These are phyloP conservation scores for Dimargaris xerosporica DNA, from an alignment of 192 early-diverging fungal genomes.

Conservation along the genomic window DNA sequence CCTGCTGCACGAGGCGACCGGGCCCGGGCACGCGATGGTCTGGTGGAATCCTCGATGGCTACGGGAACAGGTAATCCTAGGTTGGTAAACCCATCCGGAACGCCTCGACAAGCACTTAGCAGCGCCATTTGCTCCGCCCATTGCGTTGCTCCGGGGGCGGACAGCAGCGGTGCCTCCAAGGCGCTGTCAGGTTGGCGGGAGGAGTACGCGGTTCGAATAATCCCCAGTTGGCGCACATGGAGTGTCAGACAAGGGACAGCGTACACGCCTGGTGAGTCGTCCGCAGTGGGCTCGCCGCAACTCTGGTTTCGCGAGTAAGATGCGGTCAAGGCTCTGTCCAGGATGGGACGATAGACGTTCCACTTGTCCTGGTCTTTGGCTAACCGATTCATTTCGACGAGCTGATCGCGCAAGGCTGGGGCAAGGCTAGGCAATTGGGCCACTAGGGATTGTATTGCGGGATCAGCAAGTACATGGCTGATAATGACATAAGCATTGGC, in stretches of 20 bases:
- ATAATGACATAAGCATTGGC: not conserved
- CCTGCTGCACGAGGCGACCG: not conserved
- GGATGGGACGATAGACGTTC: too few relatives aligned
- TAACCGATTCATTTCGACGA: too few relatives aligned
- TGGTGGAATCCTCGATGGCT: not conserved
- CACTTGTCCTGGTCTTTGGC: too few relatives aligned
- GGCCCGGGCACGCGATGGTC: not conserved
- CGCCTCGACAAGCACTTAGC: slow-evolving; percentile 1
- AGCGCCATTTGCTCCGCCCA: not conserved
- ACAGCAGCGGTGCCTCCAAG: not conserved
- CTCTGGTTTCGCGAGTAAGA: too few relatives aligned
- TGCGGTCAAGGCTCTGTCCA: too few relatives aligned
- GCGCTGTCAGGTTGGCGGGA: not conserved
- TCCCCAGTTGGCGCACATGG: not conserved
- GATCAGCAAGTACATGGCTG: not conserved
- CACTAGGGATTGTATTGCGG: too few relatives aligned
- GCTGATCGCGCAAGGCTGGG: too few relatives aligned
- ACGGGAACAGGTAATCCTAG: not conserved
- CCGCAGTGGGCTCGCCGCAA: not conserved
- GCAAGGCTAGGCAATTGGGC: too few relatives aligned
- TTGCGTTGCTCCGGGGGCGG: not conserved
- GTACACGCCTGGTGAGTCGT: not conserved
- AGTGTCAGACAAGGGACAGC: not conserved
- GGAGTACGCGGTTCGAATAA: not conserved
- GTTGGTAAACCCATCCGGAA: not conserved